These are phyloP conservation scores for Kwoniella shivajii DNA, from an alignment of 1,284 basidiomycete genomes.

Conservation along the genomic window DNA sequence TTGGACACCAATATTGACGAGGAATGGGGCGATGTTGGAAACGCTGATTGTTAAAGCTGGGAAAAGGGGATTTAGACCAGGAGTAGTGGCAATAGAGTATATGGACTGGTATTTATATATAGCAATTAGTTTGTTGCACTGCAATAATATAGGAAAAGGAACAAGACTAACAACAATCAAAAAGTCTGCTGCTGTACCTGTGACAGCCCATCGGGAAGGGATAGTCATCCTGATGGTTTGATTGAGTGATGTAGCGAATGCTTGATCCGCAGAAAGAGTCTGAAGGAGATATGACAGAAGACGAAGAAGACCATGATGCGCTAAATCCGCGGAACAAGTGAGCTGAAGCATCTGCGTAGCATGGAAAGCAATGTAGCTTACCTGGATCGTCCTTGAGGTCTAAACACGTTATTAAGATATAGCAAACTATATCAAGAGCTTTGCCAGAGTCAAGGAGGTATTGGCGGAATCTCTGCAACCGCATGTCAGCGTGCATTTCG, in stretches of 20 bases:
- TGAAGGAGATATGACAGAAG: conserved; percentile 90
- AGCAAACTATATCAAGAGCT: conserved; percentile 71
- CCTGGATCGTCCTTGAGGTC: conserved; percentile 88
- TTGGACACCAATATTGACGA: conserved; percentile 76
- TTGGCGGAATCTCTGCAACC: conserved; percentile 74
- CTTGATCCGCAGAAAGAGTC: conserved; percentile 78
- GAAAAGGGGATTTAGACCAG: conserved; percentile 81
- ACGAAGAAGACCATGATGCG: conserved; percentile 87
- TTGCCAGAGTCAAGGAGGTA: conserved; percentile 77
- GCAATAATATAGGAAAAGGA: neutral
- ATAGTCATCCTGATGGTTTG: conserved; percentile 61
- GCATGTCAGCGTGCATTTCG: conserved; percentile 13
- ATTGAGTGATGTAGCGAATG: conserved; percentile 70
- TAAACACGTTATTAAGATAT: conserved; percentile 74
- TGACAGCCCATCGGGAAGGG: conserved; percentile 71
- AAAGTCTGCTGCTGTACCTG: conserved; percentile 80
- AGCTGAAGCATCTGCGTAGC: conserved; percentile 23
- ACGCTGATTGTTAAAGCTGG: conserved; percentile 87
- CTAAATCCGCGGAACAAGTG: conserved; percentile 50
- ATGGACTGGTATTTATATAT: conserved; percentile 62
- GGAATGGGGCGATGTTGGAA: conserved; percentile 82
- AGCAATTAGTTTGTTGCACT: neutral
- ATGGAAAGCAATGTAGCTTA: conserved; percentile 52
- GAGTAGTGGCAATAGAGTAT: conserved; percentile 86
- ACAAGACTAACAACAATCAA: conserved; percentile 70